Conservation (phyloP, 441 rosid genomes). For the Erodium trifolium region DNA sequence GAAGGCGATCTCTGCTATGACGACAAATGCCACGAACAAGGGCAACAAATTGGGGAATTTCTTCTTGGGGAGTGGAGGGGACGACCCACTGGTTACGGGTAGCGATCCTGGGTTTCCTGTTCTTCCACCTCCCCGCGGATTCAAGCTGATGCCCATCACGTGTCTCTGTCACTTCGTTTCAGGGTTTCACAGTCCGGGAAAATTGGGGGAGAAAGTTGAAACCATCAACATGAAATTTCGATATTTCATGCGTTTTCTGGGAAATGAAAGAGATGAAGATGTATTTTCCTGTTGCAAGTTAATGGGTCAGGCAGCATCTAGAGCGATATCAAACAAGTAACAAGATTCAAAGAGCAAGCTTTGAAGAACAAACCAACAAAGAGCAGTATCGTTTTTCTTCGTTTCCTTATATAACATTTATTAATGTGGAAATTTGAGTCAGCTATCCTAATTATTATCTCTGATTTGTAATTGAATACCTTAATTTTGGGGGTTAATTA, state of each 20-base stretch:
- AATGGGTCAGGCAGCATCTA: too few relatives aligned
- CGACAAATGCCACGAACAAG: conserved; percentile 53
- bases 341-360: too few relatives aligned
- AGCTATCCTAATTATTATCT: too few relatives aligned
- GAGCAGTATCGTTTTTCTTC: too few relatives aligned
- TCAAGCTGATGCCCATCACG: neutral
- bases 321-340: too few relatives aligned
- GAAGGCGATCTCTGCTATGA: conserved; percentile 67
- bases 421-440: too few relatives aligned
- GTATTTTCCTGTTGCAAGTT: too few relatives aligned
- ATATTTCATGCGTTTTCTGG: neutral
- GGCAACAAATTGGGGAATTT: conserved; percentile 54
- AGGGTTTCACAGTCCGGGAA: neutral
- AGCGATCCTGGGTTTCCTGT: neutral
- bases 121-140: neutral
- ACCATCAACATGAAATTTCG: neutral
- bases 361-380: too few relatives aligned
- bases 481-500: too few relatives aligned
- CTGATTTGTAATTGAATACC: too few relatives aligned
- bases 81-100: conserved; percentile 25
- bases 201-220: neutral
- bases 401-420: too few relatives aligned
- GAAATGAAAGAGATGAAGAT: neutral
- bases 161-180: neutral
- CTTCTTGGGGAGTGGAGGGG: conserved; percentile 34